Conservation (phyloP, 768 basidiomycete genomes). For the Austroboletus festivus region DNA sequence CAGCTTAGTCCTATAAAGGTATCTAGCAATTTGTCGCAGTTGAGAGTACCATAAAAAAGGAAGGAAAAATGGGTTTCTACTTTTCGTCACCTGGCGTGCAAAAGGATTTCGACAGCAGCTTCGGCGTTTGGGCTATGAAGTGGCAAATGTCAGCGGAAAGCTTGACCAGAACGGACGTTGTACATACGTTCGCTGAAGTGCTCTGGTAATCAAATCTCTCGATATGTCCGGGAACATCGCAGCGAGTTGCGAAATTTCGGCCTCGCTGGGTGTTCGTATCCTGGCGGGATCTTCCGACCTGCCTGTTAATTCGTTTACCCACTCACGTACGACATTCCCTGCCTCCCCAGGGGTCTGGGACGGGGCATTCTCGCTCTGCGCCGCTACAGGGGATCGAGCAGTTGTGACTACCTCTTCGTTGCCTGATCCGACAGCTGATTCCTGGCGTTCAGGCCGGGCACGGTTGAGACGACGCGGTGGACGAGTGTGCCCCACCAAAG, state of each 20-base stretch:
- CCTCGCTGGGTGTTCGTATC: conserved; percentile 67
- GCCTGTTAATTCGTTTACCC: conserved; percentile 79
- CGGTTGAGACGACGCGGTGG: conserved; percentile 66
- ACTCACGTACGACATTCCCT: conserved; percentile 61
- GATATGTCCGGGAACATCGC: conserved; percentile 83
- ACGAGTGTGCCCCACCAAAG: conserved; percentile 63
- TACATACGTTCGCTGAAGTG: conserved; percentile 75
- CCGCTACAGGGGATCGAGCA: conserved; percentile 37
- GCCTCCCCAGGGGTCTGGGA: conserved; percentile 24
- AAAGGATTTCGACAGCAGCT: conserved; percentile 75
- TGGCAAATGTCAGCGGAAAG: conserved; percentile 3
- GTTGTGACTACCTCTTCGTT: conserved; percentile 68
- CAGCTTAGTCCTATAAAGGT: conserved; percentile 20
- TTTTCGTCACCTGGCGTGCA: conserved; percentile 40
- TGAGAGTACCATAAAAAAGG: background rate
- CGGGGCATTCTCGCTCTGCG: conserved; percentile 20
- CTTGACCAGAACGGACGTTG: conserved; percentile 2
- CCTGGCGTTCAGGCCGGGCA: conserved; percentile 60
- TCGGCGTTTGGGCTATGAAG: conserved; percentile 67
- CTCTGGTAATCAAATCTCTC: conserved; percentile 68
- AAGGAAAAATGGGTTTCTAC: background rate
- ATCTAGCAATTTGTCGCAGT: background rate
- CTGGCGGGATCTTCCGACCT: conserved; percentile 53
- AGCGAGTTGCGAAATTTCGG: conserved; percentile 71
- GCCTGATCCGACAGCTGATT: conserved; percentile 19